These are phyloP conservation scores for Leavenworthia alabamica DNA, from an alignment of 345 rosid genomes.

Conservation along the genomic window DNA sequence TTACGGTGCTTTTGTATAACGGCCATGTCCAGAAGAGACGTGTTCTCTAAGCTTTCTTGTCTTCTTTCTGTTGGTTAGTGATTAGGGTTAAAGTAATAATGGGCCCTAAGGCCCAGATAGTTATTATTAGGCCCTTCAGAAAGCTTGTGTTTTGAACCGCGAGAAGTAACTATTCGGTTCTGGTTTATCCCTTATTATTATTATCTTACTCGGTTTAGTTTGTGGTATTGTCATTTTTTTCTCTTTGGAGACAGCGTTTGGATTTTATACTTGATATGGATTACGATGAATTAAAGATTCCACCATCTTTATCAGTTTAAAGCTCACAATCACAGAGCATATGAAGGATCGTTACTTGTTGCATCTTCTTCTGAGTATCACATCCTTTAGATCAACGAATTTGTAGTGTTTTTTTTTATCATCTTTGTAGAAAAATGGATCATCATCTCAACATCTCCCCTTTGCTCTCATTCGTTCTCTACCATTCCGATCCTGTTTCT, in stretches of 20 bases:
- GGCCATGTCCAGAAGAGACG: too few relatives aligned
- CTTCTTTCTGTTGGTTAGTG: too few relatives aligned
- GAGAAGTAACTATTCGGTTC: background rate
- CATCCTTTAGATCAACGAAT: background rate
- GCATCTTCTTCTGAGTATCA: background rate
- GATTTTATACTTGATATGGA: background rate
- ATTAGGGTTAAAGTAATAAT: background rate
- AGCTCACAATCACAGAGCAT: background rate
- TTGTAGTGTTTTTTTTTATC: background rate
- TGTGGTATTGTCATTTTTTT: too few relatives aligned
- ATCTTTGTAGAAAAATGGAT: conserved; percentile 36
- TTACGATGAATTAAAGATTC: background rate
- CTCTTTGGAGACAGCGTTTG: background rate
- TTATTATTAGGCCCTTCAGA: background rate
- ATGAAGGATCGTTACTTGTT: background rate
- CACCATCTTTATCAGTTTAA: background rate
- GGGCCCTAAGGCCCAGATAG: background rate
- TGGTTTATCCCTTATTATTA: too few relatives aligned
- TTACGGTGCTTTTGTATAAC: too few relatives aligned
- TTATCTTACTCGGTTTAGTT: background rate
- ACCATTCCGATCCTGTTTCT: conserved; percentile 40
- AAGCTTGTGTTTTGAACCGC: background rate
- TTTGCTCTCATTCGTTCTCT: conserved; percentile 51
- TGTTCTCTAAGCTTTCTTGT: too few relatives aligned
- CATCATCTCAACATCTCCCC: conserved; percentile 48